Base-by-base conservation (phyloP, 177 flowering plant species). In the Telopea speciosissima region DNA sequence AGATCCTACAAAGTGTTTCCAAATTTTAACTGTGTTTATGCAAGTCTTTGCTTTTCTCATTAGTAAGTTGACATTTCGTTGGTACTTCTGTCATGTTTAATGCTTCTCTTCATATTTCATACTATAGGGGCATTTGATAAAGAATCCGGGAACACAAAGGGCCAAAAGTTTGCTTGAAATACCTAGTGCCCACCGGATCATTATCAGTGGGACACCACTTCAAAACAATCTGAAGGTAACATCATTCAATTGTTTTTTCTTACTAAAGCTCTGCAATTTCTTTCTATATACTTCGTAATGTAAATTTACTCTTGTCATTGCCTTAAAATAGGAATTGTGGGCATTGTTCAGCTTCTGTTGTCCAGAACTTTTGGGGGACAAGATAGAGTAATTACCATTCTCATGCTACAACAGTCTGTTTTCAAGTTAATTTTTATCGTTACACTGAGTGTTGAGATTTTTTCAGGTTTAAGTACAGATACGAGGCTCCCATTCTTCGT, bases 161-260 rank as follows among this genome's bases (percentile, higher is more conserved):
- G 96, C 99, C 24, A 88, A 93, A 82, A 96, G 99, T 85, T 87
- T 96, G 86, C 88, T 88, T 66, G 89, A 87, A 77, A 88, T 96
- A 69, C 93, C 97, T 16, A 77, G 92, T 85, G 80, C 81, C 70
- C 97, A 90, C 74, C 95, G 98, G 19, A 88, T 96, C 36, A 74
- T 96, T 67, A 89, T 96, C 28, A 96, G 98, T 84, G 99, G 98
- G 67, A 96, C 99, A 22, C 99, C 99, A 67, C 80, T 96, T 63
- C 99, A 96, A 76, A 93, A 96, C 79, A 91, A 96, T 85, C 82
- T 96, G 45, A 96, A 91, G 97, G 99, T 93, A 79, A 28, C 60
- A 28, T 28, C 31, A 28, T 28, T 2, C 31, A 16, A 58, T 23
- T 64, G 26, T 67, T 63, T 62, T 8, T 68, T 31, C 42, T 62